Evolutionary conservation across 2,329 filamentous ascomycete genomes (phyloP).

Genomic region (Thielaviopsis cerberus): DNA sequence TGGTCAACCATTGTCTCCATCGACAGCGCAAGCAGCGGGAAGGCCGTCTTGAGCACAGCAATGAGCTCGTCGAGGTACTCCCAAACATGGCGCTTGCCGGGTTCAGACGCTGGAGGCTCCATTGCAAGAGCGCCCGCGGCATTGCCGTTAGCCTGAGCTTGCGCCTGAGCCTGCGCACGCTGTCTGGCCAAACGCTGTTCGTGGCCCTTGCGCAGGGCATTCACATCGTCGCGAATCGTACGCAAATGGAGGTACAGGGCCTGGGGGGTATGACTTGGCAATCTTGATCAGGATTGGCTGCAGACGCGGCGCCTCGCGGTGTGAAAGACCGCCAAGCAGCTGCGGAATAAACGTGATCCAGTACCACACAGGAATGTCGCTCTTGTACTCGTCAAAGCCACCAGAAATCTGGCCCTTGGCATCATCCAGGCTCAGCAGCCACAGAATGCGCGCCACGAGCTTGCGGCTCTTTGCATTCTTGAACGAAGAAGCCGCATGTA

Average conservation of each 20-base stretch:
- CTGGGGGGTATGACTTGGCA: slow-evolving; percentile 87
- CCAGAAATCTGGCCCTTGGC: slow-evolving; percentile 62
- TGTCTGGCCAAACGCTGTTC: slow-evolving; percentile 11
- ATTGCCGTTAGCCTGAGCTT: slow-evolving; percentile 6
- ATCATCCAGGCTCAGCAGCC: slow-evolving; percentile 88
- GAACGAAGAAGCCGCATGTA: slow-evolving; percentile 89
- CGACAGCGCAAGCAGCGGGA: slow-evolving; percentile 81
- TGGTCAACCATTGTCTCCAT: slow-evolving; percentile 99
- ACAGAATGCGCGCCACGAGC: slow-evolving; percentile 77
- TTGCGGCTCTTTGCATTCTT: slow-evolving; percentile 95
- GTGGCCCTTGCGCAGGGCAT: slow-evolving; percentile 18
- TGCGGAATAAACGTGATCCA: slow-evolving; percentile 99
- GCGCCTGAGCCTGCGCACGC: slow-evolving; percentile 13
- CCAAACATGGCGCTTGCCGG: slow-evolving; percentile 64
- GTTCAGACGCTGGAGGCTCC: slow-evolving; percentile 12
- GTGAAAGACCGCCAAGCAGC: slow-evolving; percentile 72
- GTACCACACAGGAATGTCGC: slow-evolving; percentile 95
- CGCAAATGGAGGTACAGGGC: slow-evolving; percentile 88
- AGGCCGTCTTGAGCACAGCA: slow-evolving; percentile 87
- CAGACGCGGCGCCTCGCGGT: slow-evolving; percentile 77
- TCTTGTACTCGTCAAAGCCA: slow-evolving; percentile 91
- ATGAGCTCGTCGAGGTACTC: slow-evolving; percentile 93
- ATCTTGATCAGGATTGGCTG: slow-evolving; percentile 79
- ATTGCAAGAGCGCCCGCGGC: neutral
- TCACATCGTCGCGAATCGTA: slow-evolving; percentile 86